phyloP scores from a whole-genome alignment of 257 asterid species.

The Catharanthus roseus region DNA sequence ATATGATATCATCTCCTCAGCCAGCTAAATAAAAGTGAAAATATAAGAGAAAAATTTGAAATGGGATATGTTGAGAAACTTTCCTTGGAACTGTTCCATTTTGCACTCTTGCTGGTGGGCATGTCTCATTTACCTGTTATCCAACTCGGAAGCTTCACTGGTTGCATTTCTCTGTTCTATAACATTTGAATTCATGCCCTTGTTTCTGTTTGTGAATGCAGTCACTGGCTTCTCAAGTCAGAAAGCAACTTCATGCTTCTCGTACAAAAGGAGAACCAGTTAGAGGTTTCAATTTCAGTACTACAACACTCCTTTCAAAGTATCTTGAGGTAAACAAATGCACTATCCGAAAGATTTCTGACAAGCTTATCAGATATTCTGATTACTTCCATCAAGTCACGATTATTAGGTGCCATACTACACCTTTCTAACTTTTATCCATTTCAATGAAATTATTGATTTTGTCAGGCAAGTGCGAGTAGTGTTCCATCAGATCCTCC shows the following conservation, averaged over 20 bases:
- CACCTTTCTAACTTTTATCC: not conserved
- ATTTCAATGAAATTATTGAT: not conserved
- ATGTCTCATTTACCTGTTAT: not conserved
- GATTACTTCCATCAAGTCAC: not conserved
- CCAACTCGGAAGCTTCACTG: not conserved
- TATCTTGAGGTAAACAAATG: conserved; percentile 60
- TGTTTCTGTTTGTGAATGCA: conserved; percentile 22
- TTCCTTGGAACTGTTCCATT: not conserved
- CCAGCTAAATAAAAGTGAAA: not conserved
- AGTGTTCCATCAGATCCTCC: conserved; percentile 53
- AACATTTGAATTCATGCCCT: no score
- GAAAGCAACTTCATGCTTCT: conserved; percentile 92
- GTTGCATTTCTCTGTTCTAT: not conserved
- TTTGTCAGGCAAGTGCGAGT: conserved; percentile 56
- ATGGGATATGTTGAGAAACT: not conserved
- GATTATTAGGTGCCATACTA: not conserved
- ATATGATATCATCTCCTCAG: not conserved
- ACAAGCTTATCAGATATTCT: not conserved
- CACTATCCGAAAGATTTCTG: conserved; percentile 2
- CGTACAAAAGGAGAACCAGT: conserved; percentile 77
- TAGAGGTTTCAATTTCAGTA: conserved; percentile 87
- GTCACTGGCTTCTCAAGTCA: conserved; percentile 94
- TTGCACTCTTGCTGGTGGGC: not conserved
- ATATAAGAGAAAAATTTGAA: not conserved
- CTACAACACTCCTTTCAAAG: conserved; percentile 51